A percentile compares a stretch with the other conserved stretches of the same genome.
These are phyloP conservation scores for Dothideomycetes sp. DNA, from an alignment of 2,329 filamentous ascomycete genomes.

Conservation along the genomic window DNA sequence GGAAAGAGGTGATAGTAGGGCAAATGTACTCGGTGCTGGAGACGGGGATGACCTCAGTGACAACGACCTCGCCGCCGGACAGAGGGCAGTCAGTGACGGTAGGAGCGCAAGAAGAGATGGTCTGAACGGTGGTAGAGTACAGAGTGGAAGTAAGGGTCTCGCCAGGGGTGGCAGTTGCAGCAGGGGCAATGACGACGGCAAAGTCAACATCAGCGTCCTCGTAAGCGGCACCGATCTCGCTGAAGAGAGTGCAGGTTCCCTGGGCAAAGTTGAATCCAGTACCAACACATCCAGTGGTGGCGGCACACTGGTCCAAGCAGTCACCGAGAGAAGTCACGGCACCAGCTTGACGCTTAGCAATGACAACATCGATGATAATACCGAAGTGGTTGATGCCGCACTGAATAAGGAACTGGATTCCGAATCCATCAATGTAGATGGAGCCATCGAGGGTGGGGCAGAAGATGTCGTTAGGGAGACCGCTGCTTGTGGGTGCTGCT, in stretches of 20 bases:
- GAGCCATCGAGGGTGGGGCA: constrained; percentile 4
- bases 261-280: constrained; percentile 2
- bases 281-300: constrained; percentile 2
- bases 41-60: constrained; percentile 10
- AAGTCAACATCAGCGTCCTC: constrained; percentile 1
- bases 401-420: constrained; percentile 1
- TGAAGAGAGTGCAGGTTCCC: constrained; percentile 3
- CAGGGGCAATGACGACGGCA: constrained; percentile 2
- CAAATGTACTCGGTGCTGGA: constrained; percentile 9
- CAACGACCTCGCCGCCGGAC: constrained; percentile 11
- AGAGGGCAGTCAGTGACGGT: constrained; percentile 9
- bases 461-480: constrained; percentile 1
- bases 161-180: neutral
- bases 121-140: constrained; percentile 7
- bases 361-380: constrained; percentile 1
- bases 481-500: neutral
- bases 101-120: constrained; percentile 8
- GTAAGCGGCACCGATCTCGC: neutral
- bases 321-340: constrained; percentile 1
- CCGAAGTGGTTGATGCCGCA: constrained; percentile 3
- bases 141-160: constrained; percentile 6
- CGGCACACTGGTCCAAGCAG: constrained; percentile 6
- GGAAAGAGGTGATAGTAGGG: neutral
- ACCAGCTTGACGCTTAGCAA: constrained; percentile 5
- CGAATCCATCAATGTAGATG: neutral